Evolutionary conservation across 2,329 filamentous ascomycete species (phyloP).

Genomic region (Fusarium temperatum): DNA sequence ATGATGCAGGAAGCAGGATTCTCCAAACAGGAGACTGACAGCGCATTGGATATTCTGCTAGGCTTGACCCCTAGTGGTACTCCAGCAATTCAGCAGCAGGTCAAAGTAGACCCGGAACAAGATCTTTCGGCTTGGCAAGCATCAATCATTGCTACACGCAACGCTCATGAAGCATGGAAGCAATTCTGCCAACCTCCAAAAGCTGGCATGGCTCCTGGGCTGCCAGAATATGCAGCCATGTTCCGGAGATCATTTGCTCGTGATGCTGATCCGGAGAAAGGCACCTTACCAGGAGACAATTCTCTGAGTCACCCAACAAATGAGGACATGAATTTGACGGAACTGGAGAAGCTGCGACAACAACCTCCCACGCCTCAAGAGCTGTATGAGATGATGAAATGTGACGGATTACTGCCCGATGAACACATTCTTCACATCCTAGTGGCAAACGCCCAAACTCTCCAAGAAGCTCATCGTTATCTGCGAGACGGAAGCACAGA

Average conservation of each 20-base stretch:
- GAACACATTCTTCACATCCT: conserved; percentile 64
- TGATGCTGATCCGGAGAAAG: conserved; percentile 39
- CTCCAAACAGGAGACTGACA: conserved; percentile 55
- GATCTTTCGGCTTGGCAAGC: conserved; percentile 60
- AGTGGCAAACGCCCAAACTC: conserved; percentile 59
- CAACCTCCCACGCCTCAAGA: conserved; percentile 66
- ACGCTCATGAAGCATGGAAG: conserved; percentile 69
- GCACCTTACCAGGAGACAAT: conserved; percentile 66
- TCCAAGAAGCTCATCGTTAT: conserved; percentile 59
- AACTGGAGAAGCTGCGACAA: conserved; percentile 71
- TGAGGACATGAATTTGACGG: conserved; percentile 61
- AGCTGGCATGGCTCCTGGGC: conserved; percentile 47
- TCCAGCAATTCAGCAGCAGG: conserved; percentile 64
- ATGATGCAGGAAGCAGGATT: conserved; percentile 68
- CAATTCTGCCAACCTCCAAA: conserved; percentile 53
- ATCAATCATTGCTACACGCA: conserved; percentile 66
- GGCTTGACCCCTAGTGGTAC: conserved; percentile 60
- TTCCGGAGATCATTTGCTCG: conserved; percentile 62
- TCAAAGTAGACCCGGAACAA: conserved; percentile 26
- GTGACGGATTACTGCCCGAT: conserved; percentile 57
- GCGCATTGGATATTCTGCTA: conserved; percentile 61
- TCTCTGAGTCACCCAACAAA: conserved; percentile 56
- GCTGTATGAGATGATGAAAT: conserved; percentile 68
- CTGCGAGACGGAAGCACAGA: conserved; percentile 54
- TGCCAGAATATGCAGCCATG: conserved; percentile 66